A percentile compares a stretch with the other conserved stretches of the same genome.
Conservation (phyloP, 257 asterid species). For the Penstemon barbatus region DNA sequence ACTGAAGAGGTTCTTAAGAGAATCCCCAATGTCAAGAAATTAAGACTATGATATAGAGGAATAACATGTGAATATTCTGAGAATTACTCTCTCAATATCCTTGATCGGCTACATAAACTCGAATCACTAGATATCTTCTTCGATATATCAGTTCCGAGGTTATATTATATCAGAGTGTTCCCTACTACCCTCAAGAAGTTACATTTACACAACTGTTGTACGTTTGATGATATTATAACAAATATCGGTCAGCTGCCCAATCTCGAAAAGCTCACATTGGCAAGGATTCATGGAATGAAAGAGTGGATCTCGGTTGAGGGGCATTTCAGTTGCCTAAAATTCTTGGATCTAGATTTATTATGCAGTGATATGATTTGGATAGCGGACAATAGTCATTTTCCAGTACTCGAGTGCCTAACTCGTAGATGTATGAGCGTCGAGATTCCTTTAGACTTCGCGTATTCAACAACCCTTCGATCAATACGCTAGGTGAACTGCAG, state of each 20-base stretch:
- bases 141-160: neutral
- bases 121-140: neutral
- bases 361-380: no score
- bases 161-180: neutral
- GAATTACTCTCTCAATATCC: neutral
- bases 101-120: slow-evolving; percentile 5
- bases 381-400: no score
- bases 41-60: neutral
- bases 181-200: slow-evolving; percentile 27
- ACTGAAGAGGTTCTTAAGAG: neutral
- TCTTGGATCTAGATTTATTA: neutral
- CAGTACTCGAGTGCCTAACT: no score
- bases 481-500: no score
- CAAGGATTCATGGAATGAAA: neutral
- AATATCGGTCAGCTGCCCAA: slow-evolving; percentile 22
- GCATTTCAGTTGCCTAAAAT: slow-evolving; percentile 14
- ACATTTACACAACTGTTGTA: neutral
- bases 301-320: slow-evolving; percentile 25
- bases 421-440: no score
- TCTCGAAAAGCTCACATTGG: slow-evolving; percentile 20
- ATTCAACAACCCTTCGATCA: no score
- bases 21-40: neutral
- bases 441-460: no score
- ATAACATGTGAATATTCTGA: neutral
- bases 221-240: slow-evolving; percentile 22